Evolutionary conservation across 331 rosid genomes (phyloP).

Genomic region (Rhamnella rubrinervis): DNA sequence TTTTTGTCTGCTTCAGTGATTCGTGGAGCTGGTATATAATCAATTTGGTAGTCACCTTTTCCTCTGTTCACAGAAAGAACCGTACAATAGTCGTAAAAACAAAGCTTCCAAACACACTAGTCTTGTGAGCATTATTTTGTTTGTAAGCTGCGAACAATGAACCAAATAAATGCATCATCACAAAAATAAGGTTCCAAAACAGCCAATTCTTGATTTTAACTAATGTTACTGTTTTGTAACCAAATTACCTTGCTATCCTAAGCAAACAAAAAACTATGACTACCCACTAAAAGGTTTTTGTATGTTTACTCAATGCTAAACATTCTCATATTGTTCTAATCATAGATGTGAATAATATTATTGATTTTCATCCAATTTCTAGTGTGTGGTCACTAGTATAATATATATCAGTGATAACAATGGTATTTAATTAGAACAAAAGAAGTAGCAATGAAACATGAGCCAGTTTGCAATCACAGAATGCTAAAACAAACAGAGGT

Average conservation of each 20-base stretch:
- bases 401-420: background rate
- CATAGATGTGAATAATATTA: background rate
- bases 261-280: background rate
- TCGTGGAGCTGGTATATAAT: conserved; percentile 86
- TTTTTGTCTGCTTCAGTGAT: conserved; percentile 90
- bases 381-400: background rate
- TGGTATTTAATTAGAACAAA: background rate
- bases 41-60: conserved; percentile 88
- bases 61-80: conserved; percentile 53
- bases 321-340: background rate
- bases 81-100: too few species aligned
- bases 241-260: too few species aligned
- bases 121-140: background rate
- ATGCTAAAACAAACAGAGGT: too few species aligned
- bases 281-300: too few species aligned
- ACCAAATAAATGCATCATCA: background rate
- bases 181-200: background rate
- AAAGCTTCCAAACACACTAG: background rate
- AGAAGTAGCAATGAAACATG: background rate
- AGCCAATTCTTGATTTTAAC: too few species aligned
- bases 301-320: background rate
- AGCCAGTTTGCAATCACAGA: too few species aligned
- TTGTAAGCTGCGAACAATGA: background rate
- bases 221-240: too few species aligned
- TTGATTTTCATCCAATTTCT: background rate